Conservation (phyloP, 2,329 filamentous ascomycete genomes). For the Pseudogymnoascus sp. region DNA sequence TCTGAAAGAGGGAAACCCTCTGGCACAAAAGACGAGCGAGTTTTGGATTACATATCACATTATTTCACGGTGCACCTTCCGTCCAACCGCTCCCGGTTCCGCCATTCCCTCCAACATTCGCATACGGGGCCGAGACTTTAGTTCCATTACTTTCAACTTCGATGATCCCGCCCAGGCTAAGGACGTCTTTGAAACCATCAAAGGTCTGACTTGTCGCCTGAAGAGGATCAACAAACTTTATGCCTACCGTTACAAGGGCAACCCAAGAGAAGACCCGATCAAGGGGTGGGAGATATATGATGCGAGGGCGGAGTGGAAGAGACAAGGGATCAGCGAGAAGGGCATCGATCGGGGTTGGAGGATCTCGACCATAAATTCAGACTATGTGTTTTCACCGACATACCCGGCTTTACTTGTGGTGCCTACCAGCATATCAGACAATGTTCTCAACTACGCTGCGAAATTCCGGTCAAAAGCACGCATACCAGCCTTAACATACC, state of each 20-base stretch:
- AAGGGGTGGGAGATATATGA: slow-evolving; percentile 84
- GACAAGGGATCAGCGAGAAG: slow-evolving; percentile 81
- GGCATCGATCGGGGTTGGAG: slow-evolving; percentile 78
- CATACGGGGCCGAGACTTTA: slow-evolving; percentile 87
- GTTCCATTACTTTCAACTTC: slow-evolving; percentile 88
- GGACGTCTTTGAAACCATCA: slow-evolving; percentile 83
- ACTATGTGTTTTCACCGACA: slow-evolving; percentile 86
- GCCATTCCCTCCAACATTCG: slow-evolving; percentile 74
- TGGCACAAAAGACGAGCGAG: slow-evolving; percentile 51
- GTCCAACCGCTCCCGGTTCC: slow-evolving; percentile 63
- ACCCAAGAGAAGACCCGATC: slow-evolving; percentile 63
- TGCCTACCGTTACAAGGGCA: slow-evolving; percentile 77
- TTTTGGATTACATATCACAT: slow-evolving; percentile 95
- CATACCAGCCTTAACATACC: slow-evolving; percentile 84
- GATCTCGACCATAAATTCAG: slow-evolving; percentile 79
- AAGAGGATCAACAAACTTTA: slow-evolving; percentile 82
- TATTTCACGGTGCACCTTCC: slow-evolving; percentile 71
- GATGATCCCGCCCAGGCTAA: slow-evolving; percentile 63
- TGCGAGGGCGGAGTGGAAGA: slow-evolving; percentile 72
- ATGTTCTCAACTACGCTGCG: slow-evolving; percentile 86
- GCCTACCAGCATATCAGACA: slow-evolving; percentile 88
- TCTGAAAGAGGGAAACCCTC: slow-evolving; percentile 30
- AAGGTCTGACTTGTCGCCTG: slow-evolving; percentile 70
- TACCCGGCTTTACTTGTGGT: slow-evolving; percentile 83
- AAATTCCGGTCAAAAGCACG: slow-evolving; percentile 82